Conservation (phyloP, 768 basidiomycete species). For the Pleurotus pulmonarius region DNA sequence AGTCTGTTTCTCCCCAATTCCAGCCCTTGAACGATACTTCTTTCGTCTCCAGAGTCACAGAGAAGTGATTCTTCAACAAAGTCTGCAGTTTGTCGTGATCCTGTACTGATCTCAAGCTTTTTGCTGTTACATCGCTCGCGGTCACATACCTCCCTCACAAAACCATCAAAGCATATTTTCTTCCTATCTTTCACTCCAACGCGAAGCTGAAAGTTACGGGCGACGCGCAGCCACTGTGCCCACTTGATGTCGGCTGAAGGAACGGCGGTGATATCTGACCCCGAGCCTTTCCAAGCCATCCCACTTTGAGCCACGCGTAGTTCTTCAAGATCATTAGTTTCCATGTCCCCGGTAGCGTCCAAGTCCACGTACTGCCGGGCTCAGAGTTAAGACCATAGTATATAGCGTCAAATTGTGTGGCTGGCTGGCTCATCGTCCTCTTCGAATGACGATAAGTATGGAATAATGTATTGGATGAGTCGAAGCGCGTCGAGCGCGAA, state of each 20-base stretch:
- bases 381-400: constrained; percentile 72
- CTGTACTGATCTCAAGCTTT: constrained; percentile 33
- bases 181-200: constrained; percentile 76
- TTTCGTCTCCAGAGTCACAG: constrained; percentile 76
- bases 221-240: constrained; percentile 90
- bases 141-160: constrained; percentile 76
- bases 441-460: too few species aligned
- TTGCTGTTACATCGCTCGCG: neutral
- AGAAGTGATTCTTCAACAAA: constrained; percentile 85
- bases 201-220: constrained; percentile 86
- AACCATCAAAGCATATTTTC: constrained; percentile 90
- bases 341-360: neutral
- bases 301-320: constrained; percentile 87
- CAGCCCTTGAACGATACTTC: constrained; percentile 92
- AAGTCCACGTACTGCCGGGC: constrained; percentile 69
- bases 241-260: constrained; percentile 76
- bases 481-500: too few species aligned
- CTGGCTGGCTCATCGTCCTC: constrained; percentile 33
- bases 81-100: constrained; percentile 86
- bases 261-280: constrained; percentile 63
- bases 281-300: constrained; percentile 90
- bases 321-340: constrained; percentile 38
- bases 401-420: constrained; percentile 84
- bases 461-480: too few species aligned
- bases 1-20: constrained; percentile 97